Evolutionary conservation across 2,329 filamentous ascomycete genomes (phyloP).

Genomic region (Apiospora arundinis): DNA sequence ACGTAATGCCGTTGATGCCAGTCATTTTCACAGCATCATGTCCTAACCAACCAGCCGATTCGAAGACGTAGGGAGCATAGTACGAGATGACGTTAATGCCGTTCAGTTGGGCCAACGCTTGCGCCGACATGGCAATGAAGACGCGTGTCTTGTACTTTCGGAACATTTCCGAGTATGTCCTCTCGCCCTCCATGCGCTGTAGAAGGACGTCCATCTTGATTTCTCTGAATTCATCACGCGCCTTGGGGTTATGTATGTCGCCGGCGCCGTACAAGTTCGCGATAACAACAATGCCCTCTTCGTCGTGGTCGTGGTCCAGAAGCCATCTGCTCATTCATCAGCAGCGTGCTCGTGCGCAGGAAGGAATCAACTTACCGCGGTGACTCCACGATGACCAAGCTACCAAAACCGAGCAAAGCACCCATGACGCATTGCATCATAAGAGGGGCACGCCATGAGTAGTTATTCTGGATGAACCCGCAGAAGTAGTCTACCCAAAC

Average conservation of each 20-base stretch:
- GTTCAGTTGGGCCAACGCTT: conserved; percentile 93
- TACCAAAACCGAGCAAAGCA: conserved; percentile 80
- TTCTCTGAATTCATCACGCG: conserved; percentile 93
- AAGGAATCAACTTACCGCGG: conserved; percentile 68
- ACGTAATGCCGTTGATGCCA: conserved; percentile 90
- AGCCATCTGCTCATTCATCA: conserved; percentile 73
- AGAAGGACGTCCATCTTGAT: conserved; percentile 98
- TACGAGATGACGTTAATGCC: conserved; percentile 99
- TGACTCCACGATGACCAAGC: conserved; percentile 93
- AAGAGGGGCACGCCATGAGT: conserved; percentile 90
- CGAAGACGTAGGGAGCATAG: conserved; percentile 95
- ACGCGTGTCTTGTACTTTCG: conserved; percentile 88
- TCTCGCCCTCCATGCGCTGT: conserved; percentile 92
- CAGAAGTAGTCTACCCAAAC: conserved; percentile 99
- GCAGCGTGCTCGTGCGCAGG: conserved; percentile 23
- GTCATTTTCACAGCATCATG: conserved; percentile 95
- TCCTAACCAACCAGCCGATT: conserved; percentile 94
- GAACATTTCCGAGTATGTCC: conserved; percentile 94
- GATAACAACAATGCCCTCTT: conserved; percentile 98
- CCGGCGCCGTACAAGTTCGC: conserved; percentile 96
- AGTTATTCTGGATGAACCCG: conserved; percentile 82
- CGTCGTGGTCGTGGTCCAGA: conserved; percentile 95
- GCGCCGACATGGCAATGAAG: conserved; percentile 98
- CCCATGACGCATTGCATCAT: conserved; percentile 97
- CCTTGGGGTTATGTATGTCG: conserved; percentile 91